Conservation (phyloP, 371 early-diverging fungal genomes). For the Blakeslea trispora region DNA sequence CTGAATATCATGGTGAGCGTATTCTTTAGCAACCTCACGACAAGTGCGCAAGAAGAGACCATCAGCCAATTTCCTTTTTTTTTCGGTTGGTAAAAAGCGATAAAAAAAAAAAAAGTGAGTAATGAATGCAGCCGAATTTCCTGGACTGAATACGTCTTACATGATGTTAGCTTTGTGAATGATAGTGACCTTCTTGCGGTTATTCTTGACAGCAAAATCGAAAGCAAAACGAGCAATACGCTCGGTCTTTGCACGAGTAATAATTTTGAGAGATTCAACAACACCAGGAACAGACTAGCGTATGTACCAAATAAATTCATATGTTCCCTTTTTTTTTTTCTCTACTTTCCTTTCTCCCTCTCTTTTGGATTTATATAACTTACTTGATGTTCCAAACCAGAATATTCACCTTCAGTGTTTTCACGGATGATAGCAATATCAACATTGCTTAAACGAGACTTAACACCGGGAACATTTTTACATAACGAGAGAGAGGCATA, state of each 20-base stretch:
- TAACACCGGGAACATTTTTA: constrained; percentile 82
- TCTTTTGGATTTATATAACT: too few relatives aligned
- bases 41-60: constrained; percentile 95
- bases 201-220: constrained; percentile 94
- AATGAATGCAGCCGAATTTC: background rate
- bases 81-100: too few relatives aligned
- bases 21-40: constrained; percentile 91
- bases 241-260: constrained; percentile 92
- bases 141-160: constrained; percentile 42
- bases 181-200: constrained; percentile 96
- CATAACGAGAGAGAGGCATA: constrained; percentile 90
- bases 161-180: constrained; percentile 99
- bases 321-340: background rate
- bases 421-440: constrained; percentile 98
- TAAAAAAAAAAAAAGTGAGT: too few relatives aligned
- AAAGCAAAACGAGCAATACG: constrained; percentile 98
- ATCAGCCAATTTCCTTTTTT: constrained; percentile 88
- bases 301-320: background rate
- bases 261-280: constrained; percentile 96
- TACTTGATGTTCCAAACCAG: constrained; percentile 93
- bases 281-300: constrained; percentile 89
- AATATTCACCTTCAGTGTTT: constrained; percentile 99
- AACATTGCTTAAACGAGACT: constrained; percentile 85
- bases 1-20: constrained; percentile 82
- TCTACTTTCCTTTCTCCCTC: background rate